Evolutionary conservation across 2,329 filamentous ascomycete genomes (phyloP), one percentile per base, ranked within the genome.

Genomic region (Cercospora janseana): DNA sequence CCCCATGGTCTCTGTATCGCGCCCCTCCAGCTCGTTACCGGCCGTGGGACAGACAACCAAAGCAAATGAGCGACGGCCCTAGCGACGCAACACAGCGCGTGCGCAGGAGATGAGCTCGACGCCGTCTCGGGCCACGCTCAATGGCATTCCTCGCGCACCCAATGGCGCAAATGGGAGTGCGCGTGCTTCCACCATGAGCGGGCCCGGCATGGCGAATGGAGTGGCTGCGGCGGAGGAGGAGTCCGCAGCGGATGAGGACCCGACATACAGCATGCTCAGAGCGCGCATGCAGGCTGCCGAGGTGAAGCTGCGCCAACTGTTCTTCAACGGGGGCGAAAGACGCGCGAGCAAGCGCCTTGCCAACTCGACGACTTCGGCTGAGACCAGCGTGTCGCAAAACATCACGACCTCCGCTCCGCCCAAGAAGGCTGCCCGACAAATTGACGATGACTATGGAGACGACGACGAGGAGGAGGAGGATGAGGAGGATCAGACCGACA

Each of bases 361-460:
- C 12, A 29, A 43, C 37, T 38, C 35, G 24, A 29, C 46, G 21
- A 29, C 48, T 23, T 40, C 49, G 16, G 21, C 46, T 29, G 52
- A 58, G 47, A 38, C 49, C 31, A 40, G 45, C 31, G 46, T 46
- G 31, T 57, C 53, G 60, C 66, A 67, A 61, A 70, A 63, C 65
- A 72, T 68, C 69, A 76, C 72, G 68, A 66, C 66, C 56, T 61
- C 69, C 72, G 66, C 72, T 73, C 64, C 73, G 71, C 63, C 83
- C 74, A 95, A 93, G 72, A 86, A 87, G 71, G 78, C 82, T 38
- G 86, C 86, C 69, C 80, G 88, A 63, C 77, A 82, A 66, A 90
- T 92, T 77, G 83, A 90, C 62, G 88, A 92, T 63, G 86, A 92
- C 70, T 91, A 92, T 65, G 87, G 86, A 59, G 87, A 92, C 62